Percentiles rank a stretch among this genome's conserved stretches.
Evolutionary conservation across 306 rosid genomes (phyloP).

Genomic region (Cicer arietinum): DNA sequence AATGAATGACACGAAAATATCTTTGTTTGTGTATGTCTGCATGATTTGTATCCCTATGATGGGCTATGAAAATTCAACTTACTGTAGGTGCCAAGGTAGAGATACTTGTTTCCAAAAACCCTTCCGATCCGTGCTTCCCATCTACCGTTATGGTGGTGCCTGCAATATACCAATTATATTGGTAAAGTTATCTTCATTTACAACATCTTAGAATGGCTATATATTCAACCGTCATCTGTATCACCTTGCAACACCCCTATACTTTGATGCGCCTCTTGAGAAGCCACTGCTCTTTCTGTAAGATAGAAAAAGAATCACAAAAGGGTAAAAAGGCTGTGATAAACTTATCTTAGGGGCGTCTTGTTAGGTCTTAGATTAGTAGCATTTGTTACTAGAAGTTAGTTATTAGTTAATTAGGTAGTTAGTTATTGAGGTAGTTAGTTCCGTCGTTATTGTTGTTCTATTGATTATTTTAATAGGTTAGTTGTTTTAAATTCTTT

Average conservation of each 20-base stretch:
- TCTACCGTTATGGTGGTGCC: constrained; percentile 89
- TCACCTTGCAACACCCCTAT: constrained; percentile 90
- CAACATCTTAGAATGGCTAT: neutral
- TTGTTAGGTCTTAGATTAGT: too few species aligned
- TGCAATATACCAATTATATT: constrained; percentile 34
- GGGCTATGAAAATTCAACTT: constrained; percentile 39
- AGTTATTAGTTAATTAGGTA: too few species aligned
- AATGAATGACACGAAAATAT: neutral
- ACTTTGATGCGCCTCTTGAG: constrained; percentile 84
- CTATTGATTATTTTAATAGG: too few species aligned
- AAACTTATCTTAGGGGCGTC: neutral
- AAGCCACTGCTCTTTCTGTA: constrained; percentile 86
- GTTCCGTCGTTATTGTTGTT: too few species aligned
- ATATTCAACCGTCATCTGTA: neutral
- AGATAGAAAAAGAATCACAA: constrained; percentile 7
- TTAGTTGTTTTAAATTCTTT: too few species aligned
- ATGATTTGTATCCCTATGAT: constrained; percentile 14
- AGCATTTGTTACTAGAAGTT: too few species aligned
- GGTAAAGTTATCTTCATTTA: constrained; percentile 13
- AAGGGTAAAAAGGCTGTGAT: neutral
- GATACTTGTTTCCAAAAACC: constrained; percentile 89
- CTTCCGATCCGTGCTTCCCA: constrained; percentile 91
- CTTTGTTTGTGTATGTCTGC: neutral
- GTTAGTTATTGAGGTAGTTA: too few species aligned
- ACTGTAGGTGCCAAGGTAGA: constrained; percentile 83